Base-by-base conservation (phyloP, 768 basidiomycete genomes). In the Antrodiella citrinella region DNA sequence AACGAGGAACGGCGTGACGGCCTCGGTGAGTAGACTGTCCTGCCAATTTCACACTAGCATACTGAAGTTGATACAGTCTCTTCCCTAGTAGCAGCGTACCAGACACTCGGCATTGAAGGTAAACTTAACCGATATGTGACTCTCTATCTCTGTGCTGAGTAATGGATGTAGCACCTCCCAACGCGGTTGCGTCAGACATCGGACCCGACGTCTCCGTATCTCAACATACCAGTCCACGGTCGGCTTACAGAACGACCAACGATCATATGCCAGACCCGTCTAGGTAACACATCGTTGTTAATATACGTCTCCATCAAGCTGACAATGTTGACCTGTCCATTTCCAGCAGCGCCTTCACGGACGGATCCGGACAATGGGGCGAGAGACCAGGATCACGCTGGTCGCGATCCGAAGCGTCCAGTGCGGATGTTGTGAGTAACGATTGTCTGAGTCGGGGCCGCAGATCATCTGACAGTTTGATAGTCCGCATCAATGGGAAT, bases 1-100 rank as follows among this genome's bases (percentile, higher is more conserved):
- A 81, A 81, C 48, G 85, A 86, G 58, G 82, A 81, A 63, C 78
- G 82, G 44, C 76, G 83, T 55, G 85, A 86, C 58, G 81, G 83
- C 51, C 61, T 74, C 51, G 69, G 72, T 73, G 61, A 59, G 72
- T 56, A n/a, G 26, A 18, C 30, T 35, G 30, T 15, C 7, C 7
- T 15, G 7, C 12, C 12, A 30, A 20, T 15, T 45, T 61, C 49
- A 20, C 4, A 18, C 49, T 5, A 40, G 18, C 19, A 26, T 52
- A 49, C 46, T 51, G 50, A 50, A 52, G 48, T 60, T 56, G 57
- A 58, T 48, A 18, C 49, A 63, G 62, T 62, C 55, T 54, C 61
- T 19, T 54, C 56, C 15, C 50, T 61, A 20, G 55, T 62, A 40
- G 53, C 59, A 35, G 57, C 40, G 20, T 60, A 54, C 51, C 51